These are phyloP conservation scores for Fonsecaea nubica DNA, from an alignment of 2,329 filamentous ascomycete species.

Conservation along the genomic window DNA sequence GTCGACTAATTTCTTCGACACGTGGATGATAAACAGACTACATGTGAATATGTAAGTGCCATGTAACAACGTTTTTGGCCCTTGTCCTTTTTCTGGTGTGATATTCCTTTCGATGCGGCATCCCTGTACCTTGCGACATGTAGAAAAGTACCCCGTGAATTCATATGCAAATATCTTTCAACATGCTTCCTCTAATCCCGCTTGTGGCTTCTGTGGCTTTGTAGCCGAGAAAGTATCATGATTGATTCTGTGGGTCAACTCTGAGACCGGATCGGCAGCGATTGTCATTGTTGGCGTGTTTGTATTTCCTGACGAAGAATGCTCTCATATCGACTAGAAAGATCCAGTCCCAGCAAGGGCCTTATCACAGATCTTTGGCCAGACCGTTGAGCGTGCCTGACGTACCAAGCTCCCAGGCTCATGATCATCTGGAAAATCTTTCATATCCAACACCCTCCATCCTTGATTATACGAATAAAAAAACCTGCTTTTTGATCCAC, in stretches of 20 bases:
- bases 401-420: not conserved
- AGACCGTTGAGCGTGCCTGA: not conserved
- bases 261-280: conserved; percentile 24
- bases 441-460: not conserved
- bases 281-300: conserved; percentile 22
- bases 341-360: not conserved
- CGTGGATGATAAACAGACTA: not conserved
- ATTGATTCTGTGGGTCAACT: conserved; percentile 22
- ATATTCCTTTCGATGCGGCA: not conserved
- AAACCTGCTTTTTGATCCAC: not conserved
- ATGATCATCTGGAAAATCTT: not conserved
- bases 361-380: not conserved
- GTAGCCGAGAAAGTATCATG: conserved; percentile 12
- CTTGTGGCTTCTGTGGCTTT: conserved; percentile 10
- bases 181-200: conserved; percentile 12
- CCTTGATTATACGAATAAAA: not conserved
- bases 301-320: not conserved
- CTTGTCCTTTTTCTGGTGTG: not conserved
- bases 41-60: not conserved
- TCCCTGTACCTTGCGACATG: not conserved
- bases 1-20: not conserved
- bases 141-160: not conserved
- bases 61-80: not conserved
- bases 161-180: not conserved
- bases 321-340: not conserved